phyloP scores from a whole-genome alignment of 257 asterid genomes.

The Solanum medicagineum region DNA sequence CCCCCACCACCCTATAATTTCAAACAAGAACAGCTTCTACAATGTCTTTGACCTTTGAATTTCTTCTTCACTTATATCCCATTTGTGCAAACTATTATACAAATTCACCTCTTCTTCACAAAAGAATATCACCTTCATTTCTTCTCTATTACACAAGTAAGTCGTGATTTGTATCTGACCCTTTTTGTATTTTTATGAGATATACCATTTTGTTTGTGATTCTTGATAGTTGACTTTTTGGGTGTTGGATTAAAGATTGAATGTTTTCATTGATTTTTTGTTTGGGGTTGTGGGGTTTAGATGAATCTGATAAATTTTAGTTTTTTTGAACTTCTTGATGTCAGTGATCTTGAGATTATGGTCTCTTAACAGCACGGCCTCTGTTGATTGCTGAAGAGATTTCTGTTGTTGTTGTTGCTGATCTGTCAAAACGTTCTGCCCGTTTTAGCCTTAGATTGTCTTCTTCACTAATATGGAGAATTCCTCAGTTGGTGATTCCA shows the following conservation, averaged over 20 bases:
- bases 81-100: background rate
- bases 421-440: conserved; percentile 10
- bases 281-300: background rate
- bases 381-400: background rate
- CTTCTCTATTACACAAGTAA: conserved; percentile 7
- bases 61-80: conserved; percentile 2
- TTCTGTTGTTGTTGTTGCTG: conserved; percentile 27
- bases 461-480: conserved; percentile 26
- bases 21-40: background rate
- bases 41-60: conserved; percentile 50
- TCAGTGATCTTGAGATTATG: conserved; percentile 31
- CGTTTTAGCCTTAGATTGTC: conserved; percentile 10
- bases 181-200: background rate
- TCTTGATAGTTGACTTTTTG: background rate
- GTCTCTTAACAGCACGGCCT: background rate
- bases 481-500: conserved; percentile 15
- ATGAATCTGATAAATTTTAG: conserved; percentile 5
- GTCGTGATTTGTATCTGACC: background rate
- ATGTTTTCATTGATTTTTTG: background rate
- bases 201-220: background rate
- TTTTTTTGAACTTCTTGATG: conserved; percentile 10
- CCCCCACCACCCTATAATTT: background rate
- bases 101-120: background rate
- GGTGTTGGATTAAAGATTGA: background rate
- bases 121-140: conserved; percentile 18